A percentile compares a stretch with the other conserved stretches of the same genome.
Conservation (phyloP, 2,329 filamentous ascomycete species). For the Fonsecaea monophora region DNA sequence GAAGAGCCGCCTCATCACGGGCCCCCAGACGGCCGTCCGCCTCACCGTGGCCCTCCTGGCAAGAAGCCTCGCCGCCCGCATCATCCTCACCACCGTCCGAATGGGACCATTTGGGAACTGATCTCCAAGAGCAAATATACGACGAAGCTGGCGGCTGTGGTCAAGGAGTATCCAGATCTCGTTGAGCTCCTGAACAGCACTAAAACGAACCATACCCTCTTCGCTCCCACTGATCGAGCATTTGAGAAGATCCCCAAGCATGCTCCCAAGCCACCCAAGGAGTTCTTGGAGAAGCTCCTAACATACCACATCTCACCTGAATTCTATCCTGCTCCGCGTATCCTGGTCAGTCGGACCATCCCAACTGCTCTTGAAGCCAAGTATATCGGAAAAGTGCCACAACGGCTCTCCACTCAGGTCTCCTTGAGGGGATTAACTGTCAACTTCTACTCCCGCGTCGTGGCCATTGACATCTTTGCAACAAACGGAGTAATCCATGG, state of each 20-base stretch:
- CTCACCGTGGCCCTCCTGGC: conserved; percentile 43
- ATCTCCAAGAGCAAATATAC: conserved; percentile 79
- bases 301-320: conserved; percentile 77
- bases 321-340: conserved; percentile 68
- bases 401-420: conserved; percentile 74
- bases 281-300: conserved; percentile 71
- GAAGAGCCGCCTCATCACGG: conserved; percentile 33
- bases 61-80: conserved; percentile 43
- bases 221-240: conserved; percentile 78
- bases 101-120: conserved; percentile 79
- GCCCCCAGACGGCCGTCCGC: conserved; percentile 39
- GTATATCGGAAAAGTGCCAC: conserved; percentile 68
- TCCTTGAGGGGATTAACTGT: conserved; percentile 69
- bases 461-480: conserved; percentile 73
- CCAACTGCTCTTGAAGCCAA: conserved; percentile 69
- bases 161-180: conserved; percentile 74
- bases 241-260: conserved; percentile 70
- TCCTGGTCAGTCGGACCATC: conserved; percentile 76
- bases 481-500: conserved; percentile 72
- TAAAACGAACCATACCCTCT: conserved; percentile 76
- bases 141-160: conserved; percentile 75
- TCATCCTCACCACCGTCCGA: conserved; percentile 55
- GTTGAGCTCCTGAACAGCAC: conserved; percentile 77
- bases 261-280: conserved; percentile 69
- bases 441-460: conserved; percentile 77